Base-by-base conservation (phyloP, 441 rosid genomes). In the Brassica hybrid region DNA sequence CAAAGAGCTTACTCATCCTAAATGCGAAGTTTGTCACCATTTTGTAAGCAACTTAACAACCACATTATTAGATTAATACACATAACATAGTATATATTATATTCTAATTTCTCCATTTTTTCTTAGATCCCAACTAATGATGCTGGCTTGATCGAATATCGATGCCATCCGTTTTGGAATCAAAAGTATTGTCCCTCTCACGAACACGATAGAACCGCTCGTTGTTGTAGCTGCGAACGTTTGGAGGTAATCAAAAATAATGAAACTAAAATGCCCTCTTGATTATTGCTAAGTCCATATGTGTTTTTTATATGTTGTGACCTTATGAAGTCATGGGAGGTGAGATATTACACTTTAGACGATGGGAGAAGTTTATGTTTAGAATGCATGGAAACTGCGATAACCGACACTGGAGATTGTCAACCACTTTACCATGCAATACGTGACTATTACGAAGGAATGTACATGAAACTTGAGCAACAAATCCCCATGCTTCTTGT, bases 141-240 rank as follows among this genome's bases (percentile, higher is more conserved):
- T 80, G 89, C 87, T 76, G 97, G 97, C 69, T 80, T 93, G 83
- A 94, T 94, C 4, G 99, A 94, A 85, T 94, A 91, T 56, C 86
- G 94, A 57, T 91, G 98, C 76, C 99, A 94, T 78, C 99, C 98
- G 23, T 93, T 88, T 84, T 94, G 99, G 99, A 85, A 86, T 76
- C 99, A 94, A 67, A 94, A 89, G 82, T 94, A 93, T 57, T 94
- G 99, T 34, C 98, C 98, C 3, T 83, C 93, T 16, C 99, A 93
- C 13, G 99, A 94, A 76, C 86, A 84, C 30, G 98, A 94, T 68
- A 78, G 72, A 77, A 93, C 97, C 1, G 85, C 94, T 74, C 87
- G 99, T 38, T 93, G 98, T 84, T 93, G 98, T 67, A 94, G 99
- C 77, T 94, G 99, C 23, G 99, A 94, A 56, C 97, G 98, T 36